Evolutionary conservation across 345 rosid genomes (phyloP).

Genomic region (Heritiera fomes): DNA sequence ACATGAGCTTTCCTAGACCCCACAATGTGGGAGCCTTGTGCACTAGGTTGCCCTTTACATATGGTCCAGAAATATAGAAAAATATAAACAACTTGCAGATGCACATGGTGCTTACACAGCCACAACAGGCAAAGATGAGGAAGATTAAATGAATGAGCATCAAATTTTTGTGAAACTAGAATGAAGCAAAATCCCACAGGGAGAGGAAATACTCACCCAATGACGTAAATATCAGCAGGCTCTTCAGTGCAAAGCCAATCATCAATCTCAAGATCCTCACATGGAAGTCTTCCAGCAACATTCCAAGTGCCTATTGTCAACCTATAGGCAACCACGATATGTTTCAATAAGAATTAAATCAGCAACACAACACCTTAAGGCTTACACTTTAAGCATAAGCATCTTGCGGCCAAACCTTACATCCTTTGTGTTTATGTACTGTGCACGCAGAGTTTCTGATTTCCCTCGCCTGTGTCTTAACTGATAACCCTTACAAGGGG

Average conservation of each 20-base stretch:
- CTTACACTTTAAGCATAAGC: neutral
- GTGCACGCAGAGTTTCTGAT: constrained; percentile 89
- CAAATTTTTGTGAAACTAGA: neutral
- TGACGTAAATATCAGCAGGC: constrained; percentile 79
- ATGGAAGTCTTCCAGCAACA: constrained; percentile 87
- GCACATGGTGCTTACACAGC: neutral
- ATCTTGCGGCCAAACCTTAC: constrained; percentile 61
- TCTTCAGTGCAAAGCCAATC: constrained; percentile 86
- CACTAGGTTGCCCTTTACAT: too few relatives aligned
- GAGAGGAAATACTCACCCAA: constrained; percentile 53
- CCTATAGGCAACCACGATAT: constrained; percentile 41
- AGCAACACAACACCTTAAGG: neutral
- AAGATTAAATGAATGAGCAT: neutral
- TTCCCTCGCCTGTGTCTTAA: constrained; percentile 80
- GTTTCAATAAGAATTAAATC: constrained; percentile 10
- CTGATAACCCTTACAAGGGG: constrained; percentile 47
- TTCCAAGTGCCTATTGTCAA: constrained; percentile 92
- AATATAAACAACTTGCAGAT: neutral
- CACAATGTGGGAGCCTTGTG: too few relatives aligned
- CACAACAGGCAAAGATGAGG: neutral
- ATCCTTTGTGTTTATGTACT: constrained; percentile 86
- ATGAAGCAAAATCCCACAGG: neutral
- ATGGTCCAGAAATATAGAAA: neutral
- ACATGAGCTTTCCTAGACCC: too few relatives aligned
- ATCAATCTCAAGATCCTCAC: constrained; percentile 70